Percentiles rank a stretch among this genome's conserved stretches.
phyloP scores from a whole-genome alignment of 345 rosid species.

The Eucalyptus caleyi region DNA sequence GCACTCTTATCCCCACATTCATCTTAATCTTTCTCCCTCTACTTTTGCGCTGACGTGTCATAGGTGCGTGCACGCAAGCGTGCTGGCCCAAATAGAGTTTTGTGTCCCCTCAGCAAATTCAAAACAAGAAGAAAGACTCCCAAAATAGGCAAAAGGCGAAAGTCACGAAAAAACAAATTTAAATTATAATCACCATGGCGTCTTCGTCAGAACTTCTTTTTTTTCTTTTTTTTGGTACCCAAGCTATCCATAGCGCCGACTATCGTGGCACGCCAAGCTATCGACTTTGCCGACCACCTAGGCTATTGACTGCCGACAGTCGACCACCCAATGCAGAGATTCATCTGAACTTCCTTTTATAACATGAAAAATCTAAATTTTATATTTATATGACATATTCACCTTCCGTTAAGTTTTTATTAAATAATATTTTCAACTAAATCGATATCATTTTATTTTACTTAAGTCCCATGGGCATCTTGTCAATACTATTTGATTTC shows the following conservation, averaged over 20 bases:
- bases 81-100: not conserved
- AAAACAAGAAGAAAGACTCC: not conserved
- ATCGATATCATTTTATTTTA: too few relatives aligned
- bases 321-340: rapidly evolving
- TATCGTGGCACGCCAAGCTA: rapidly evolving
- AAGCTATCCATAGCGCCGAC: too few relatives aligned
- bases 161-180: not conserved
- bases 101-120: not conserved
- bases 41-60: not conserved
- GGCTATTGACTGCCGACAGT: rapidly evolving
- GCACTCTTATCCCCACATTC: not conserved
- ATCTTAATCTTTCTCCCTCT: not conserved
- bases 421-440: too few relatives aligned
- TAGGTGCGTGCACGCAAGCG: not conserved
- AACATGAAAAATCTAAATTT: too few relatives aligned
- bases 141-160: not conserved
- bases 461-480: not conserved
- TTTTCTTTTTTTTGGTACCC: too few relatives aligned
- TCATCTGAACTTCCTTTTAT: too few relatives aligned
- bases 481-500: not conserved
- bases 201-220: too few relatives aligned
- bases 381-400: too few relatives aligned
- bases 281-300: too few relatives aligned
- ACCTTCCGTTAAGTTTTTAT: rapidly evolving
- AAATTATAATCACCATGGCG: too few relatives aligned